These are phyloP conservation scores for Leccinum griseonigrum DNA, from an alignment of 1,284 basidiomycete species.

Conservation along the genomic window DNA sequence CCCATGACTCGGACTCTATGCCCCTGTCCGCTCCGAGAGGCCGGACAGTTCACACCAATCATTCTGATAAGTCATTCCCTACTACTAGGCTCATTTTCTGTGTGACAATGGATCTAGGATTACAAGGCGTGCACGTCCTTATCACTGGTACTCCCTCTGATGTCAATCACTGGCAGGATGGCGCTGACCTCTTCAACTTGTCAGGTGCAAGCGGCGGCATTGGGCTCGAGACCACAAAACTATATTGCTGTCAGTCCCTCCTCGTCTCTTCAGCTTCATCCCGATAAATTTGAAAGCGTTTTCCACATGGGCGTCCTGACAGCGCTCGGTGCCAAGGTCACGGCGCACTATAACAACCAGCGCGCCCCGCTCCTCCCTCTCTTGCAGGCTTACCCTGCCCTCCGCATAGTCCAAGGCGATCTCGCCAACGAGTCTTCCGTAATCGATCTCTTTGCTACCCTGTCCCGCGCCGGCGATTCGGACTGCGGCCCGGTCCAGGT, in stretches of 20 bases:
- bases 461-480: constrained; percentile 31
- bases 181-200: background rate
- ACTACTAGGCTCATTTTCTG: background rate
- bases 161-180: background rate
- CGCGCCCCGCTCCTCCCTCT: constrained; percentile 44
- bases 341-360: constrained; percentile 68
- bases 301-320: background rate
- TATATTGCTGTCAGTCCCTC: constrained; percentile 47
- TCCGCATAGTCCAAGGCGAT: constrained; percentile 52
- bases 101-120: constrained; percentile 33
- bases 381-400: constrained; percentile 33
- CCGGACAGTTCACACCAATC: background rate
- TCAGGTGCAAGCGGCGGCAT: constrained; percentile 65
- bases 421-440: constrained; percentile 56
- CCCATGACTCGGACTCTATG: background rate
- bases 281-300: background rate
- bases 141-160: constrained; percentile 31
- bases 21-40: background rate
- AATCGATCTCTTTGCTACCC: constrained; percentile 37
- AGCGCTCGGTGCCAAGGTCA: constrained; percentile 68
- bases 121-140: constrained; percentile 37
- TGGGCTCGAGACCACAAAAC: constrained; percentile 50
- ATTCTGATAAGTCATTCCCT: background rate
- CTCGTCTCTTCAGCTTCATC: background rate
- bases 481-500: constrained; percentile 46